Conservation (phyloP, 768 basidiomycete genomes). For the Pleurotus citrinopileatus region DNA sequence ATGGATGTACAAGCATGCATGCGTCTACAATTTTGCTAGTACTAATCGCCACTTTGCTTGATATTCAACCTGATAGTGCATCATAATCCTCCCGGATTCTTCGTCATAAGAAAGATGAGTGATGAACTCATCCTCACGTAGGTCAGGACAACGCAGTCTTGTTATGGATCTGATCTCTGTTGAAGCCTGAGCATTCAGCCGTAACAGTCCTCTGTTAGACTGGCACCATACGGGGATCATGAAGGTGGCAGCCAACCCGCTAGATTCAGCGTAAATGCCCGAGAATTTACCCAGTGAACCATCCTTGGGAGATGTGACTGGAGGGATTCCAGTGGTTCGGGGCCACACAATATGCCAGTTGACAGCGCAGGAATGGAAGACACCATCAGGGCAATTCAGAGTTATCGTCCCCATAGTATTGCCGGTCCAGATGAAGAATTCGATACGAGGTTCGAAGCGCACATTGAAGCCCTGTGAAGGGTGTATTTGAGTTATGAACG, state of each 20-base stretch:
- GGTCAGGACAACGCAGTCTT: background rate
- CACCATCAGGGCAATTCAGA: background rate
- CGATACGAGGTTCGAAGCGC: too few species aligned
- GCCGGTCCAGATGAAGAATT: background rate
- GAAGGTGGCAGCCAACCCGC: background rate
- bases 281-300: background rate
- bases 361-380: too few species aligned
- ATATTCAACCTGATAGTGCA: background rate
- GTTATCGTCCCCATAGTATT: background rate
- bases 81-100: constrained; percentile 1
- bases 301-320: background rate
- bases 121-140: background rate
- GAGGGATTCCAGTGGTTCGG: background rate
- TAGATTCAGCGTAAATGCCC: background rate
- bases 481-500: background rate
- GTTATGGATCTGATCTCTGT: background rate
- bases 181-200: background rate
- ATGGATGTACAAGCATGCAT: too few species aligned
- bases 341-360: background rate
- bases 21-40: background rate
- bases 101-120: background rate
- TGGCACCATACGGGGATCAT: background rate
- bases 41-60: background rate
- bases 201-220: background rate
- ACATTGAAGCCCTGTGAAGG: too few species aligned